A percentile compares a stretch with the other conserved stretches of the same genome.
These are phyloP conservation scores for Lentinula sp. DNA, from an alignment of 768 basidiomycete genomes.

Conservation along the genomic window DNA sequence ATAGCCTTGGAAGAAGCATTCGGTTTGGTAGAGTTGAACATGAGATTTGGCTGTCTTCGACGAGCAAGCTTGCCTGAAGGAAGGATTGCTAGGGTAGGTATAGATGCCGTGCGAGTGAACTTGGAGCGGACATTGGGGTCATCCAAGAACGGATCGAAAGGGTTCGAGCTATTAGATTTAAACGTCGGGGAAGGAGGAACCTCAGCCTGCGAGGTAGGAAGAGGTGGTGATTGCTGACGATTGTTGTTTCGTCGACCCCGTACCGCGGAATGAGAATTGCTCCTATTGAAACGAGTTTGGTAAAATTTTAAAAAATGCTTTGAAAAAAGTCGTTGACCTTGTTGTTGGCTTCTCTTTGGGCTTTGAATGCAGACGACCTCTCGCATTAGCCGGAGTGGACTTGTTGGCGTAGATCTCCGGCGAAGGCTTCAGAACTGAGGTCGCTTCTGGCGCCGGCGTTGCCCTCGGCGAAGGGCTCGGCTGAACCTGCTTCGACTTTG, in stretches of 20 bases:
- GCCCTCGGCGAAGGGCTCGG: slow-evolving; percentile 24
- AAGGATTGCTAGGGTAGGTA: slow-evolving; percentile 37
- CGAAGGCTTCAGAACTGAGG: slow-evolving; percentile 24
- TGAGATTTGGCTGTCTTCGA: slow-evolving; percentile 40
- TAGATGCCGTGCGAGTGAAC: slow-evolving; percentile 13
- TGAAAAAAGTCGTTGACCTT: slow-evolving; percentile 25
- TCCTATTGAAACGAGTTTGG: slow-evolving; percentile 24
- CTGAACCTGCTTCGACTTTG: slow-evolving; percentile 25
- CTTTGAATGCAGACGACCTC: slow-evolving; percentile 28
- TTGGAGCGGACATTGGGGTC: slow-evolving; percentile 18
- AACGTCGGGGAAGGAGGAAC: slow-evolving; percentile 29
- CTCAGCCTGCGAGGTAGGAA: slow-evolving; percentile 65
- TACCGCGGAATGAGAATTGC: slow-evolving; percentile 35
- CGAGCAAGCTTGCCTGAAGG: slow-evolving; percentile 55
- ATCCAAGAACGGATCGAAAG: slow-evolving; percentile 38
- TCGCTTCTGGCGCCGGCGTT: slow-evolving; percentile 17
- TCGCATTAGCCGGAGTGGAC: slow-evolving; percentile 23
- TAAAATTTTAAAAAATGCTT: slow-evolving; percentile 7
- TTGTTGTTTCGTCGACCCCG: slow-evolving; percentile 43
- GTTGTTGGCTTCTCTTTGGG: slow-evolving; percentile 35
- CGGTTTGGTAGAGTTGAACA: slow-evolving; percentile 19
- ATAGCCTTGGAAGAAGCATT: slow-evolving; percentile 40
- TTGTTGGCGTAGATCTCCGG: slow-evolving; percentile 23
- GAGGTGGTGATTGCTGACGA: slow-evolving; percentile 62
- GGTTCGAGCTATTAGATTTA: slow-evolving; percentile 43